phyloP scores from a whole-genome alignment of 1,139 yeast genomes.

The Pichia kudriavzevii region DNA sequence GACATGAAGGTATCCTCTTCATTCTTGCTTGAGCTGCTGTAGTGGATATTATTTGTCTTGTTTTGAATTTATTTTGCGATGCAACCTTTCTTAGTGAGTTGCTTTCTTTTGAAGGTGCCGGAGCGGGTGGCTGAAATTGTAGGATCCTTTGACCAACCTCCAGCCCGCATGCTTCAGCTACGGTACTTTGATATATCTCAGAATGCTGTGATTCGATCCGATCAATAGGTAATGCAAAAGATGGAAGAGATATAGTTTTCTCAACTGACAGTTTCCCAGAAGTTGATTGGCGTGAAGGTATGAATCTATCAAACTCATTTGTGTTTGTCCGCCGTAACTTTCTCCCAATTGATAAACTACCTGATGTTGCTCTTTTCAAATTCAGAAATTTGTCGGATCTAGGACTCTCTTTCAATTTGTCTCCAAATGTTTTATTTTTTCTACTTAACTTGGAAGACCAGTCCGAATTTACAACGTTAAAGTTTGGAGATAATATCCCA shows the following conservation, averaged over 20 bases:
- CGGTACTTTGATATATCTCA: slow-evolving; percentile 70
- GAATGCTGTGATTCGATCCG: slow-evolving; percentile 66
- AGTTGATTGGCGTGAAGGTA: slow-evolving; percentile 46
- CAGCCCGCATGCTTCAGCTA: slow-evolving; percentile 92
- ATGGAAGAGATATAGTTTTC: slow-evolving; percentile 15
- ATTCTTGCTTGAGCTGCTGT: slow-evolving; percentile 33
- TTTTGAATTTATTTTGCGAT: slow-evolving; percentile 19
- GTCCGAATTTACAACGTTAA: slow-evolving; percentile 28
- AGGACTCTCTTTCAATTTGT: too few relatives aligned
- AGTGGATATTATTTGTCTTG: slow-evolving; percentile 25
- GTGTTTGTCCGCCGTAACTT: slow-evolving; percentile 27
- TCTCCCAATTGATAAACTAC: slow-evolving; percentile 17
- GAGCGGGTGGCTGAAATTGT: slow-evolving; percentile 83
- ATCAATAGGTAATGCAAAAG: slow-evolving; percentile 35
- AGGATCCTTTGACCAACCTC: slow-evolving; percentile 77
- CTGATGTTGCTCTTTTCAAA: too few relatives aligned
- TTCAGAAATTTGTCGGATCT: too few relatives aligned
- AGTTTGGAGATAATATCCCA: slow-evolving; percentile 27
- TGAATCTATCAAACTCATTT: slow-evolving; percentile 38
- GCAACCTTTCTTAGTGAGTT: slow-evolving; percentile 13
- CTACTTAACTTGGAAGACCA: slow-evolving; percentile 17
- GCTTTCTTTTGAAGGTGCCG: slow-evolving; percentile 38
- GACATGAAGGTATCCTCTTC: slow-evolving; percentile 76
- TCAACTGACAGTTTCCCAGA: slow-evolving; percentile 33
- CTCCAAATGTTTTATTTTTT: not conserved